Base-by-base conservation (phyloP, 768 basidiomycete genomes). In the Suillus brevipes region DNA sequence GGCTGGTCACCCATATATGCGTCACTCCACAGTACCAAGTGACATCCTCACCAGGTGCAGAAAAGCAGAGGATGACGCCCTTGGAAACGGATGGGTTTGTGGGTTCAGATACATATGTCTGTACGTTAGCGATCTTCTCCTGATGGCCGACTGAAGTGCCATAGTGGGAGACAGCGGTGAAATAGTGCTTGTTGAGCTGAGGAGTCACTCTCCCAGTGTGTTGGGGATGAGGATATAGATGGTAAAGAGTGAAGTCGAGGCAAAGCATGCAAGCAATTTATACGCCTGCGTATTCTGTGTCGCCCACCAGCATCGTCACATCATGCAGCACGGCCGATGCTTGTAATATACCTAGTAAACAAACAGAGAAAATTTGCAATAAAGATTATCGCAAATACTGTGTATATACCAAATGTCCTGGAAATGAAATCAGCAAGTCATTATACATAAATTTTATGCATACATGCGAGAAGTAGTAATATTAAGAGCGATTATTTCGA, bases 41-140 rank as follows among this genome's bases (percentile, higher is more conserved):
- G 31, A 31, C 31, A 31, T 31, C 5, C 31, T 31, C 31, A 31
- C 31, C 31, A 31, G 31, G 31, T 31, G 31, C 86, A 3, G 84
- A 65, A 64, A 83, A 79, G 77, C 79, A 87, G n/a, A 87, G 68
- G n/a, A 87, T 72, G 56, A 87, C 76, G 52, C 79, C 82, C 61
- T 70, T 69, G 65, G 79, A 79, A 16, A 66, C 62, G 9, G 37
- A 61, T 36, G 64, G 37, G 7, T 66, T 69, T 10, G 77, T 72
- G 0, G 83, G 83, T 61, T 83, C 79, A 13, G 83, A 80, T 53
- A 86, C 66, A 67, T 87, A 86, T 1, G 84, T 85, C 4, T 79
- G 72, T 3, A 84, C 69, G 23, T 77, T 82, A 4, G 76, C 84
- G 65, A 87, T 78, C 10, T 71, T 70, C 45, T 77, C 77, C 2